A percentile compares a stretch with the other conserved stretches of the same genome.
These are phyloP conservation scores for Rhizophagus prolifer DNA, from an alignment of 192 early-diverging fungal genomes.

Conservation along the genomic window DNA sequence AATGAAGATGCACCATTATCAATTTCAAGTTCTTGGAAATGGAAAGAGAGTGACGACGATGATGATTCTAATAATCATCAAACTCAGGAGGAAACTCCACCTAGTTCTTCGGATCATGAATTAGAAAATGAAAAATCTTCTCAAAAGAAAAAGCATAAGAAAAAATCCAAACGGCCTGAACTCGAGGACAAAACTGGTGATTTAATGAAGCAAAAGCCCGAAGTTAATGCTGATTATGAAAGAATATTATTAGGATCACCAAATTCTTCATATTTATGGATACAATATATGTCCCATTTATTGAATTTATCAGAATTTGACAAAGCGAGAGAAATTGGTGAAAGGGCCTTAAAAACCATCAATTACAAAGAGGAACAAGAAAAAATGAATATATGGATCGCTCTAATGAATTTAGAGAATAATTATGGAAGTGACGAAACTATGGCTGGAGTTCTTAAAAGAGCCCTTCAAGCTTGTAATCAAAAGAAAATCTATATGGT, in stretches of 20 bases:
- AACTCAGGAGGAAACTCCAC: background rate
- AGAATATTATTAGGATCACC: slow-evolving; percentile 91
- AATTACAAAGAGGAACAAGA: slow-evolving; percentile 91
- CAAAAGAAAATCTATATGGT: slow-evolving; percentile 88
- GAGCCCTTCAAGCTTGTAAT: slow-evolving; percentile 82
- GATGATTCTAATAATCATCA: background rate
- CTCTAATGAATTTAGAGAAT: slow-evolving; percentile 94
- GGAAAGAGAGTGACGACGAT: slow-evolving; percentile 33
- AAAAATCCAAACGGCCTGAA: slow-evolving; percentile 28
- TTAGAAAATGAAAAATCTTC: slow-evolving; percentile 43
- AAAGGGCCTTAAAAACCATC: slow-evolving; percentile 92
- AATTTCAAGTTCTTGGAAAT: slow-evolving; percentile 42
- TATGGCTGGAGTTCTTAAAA: slow-evolving; percentile 81
- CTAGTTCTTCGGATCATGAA: slow-evolving; percentile 35
- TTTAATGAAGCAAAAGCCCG: slow-evolving; percentile 65
- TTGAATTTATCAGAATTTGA: slow-evolving; percentile 88
- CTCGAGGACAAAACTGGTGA: slow-evolving; percentile 67
- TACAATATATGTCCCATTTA: slow-evolving; percentile 99
- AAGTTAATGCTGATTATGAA: slow-evolving; percentile 85
- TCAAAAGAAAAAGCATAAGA: slow-evolving; percentile 53
- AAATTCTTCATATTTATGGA: slow-evolving; percentile 96
- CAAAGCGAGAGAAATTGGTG: slow-evolving; percentile 90
- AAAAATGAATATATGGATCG: slow-evolving; percentile 98
- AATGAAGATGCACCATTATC: slow-evolving; percentile 30
- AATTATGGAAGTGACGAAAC: slow-evolving; percentile 83